Base-by-base conservation (phyloP, 2,329 filamentous ascomycete species). In the Sporothrix globosa region DNA sequence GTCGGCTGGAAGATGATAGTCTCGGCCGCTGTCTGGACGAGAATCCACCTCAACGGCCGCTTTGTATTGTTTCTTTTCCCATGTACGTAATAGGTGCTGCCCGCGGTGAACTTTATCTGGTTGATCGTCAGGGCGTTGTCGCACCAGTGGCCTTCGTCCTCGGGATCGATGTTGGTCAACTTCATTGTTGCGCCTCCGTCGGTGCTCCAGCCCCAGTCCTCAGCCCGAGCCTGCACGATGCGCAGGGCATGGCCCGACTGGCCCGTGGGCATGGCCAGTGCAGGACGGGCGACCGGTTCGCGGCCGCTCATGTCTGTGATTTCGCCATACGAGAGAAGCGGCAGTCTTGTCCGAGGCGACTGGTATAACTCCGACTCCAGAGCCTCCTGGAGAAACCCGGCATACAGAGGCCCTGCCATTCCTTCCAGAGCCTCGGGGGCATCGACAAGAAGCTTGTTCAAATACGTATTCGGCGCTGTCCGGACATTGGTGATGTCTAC, bases 171-270 rank as follows among this genome's bases (percentile, higher is more conserved):
- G 0, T 80, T 79, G 6, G 81, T 81, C 0, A 88, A 79, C 19
- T 81, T 79, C 30, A 91, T 76, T 67, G 80, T 82, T 1, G 82
- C 77, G 52, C 81, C 81, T 48, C 80, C 79, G 48, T 84, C 78
- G 3, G 79, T 76, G 0, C 77, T 78, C 87, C 89, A 91, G n/a
- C 83, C 81, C 79, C 85, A 86, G 63, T 80, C 80, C 63, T 87
- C 83, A 27, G 83, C 77, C 3, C 82, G 80, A 4, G 90, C 77
- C 7, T 82, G 80, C 4, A 84, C 78, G 2, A 92, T 76, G 2
- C 86, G 85, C 11, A 92, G 78, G 1, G 86, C 79, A 73, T 89
- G 85, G 1, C 87, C 86, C 17, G 83, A 84, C 65, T 84, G 82
- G n/a, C 90, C 90, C 2, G 84, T 81, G 5, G 81, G 83, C 75